Conservation (phyloP, 2,329 filamentous ascomycete species). For the Diaporthe destruens region DNA sequence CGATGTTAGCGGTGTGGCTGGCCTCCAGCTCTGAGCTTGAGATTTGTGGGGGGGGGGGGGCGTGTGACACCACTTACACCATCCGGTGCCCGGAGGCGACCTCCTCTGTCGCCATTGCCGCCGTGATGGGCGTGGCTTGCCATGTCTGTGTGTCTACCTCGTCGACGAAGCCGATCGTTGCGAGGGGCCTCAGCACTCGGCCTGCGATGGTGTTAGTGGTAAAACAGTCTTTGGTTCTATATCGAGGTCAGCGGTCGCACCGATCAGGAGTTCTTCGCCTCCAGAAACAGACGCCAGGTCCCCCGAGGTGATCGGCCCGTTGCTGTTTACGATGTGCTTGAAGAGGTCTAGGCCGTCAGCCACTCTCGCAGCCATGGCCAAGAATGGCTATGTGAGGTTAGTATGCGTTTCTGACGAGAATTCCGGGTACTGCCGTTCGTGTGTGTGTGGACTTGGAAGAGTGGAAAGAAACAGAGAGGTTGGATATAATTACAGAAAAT, state of each 20-base stretch:
- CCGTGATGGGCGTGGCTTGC: slow-evolving; percentile 45
- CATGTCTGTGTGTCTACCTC: slow-evolving; percentile 46
- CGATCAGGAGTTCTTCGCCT: slow-evolving; percentile 47
- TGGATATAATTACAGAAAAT: slow-evolving; percentile 39
- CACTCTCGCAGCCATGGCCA: slow-evolving; percentile 45
- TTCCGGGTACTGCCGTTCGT: too few relatives aligned
- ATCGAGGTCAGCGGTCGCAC: slow-evolving; percentile 27
- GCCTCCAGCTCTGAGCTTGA: too few relatives aligned
- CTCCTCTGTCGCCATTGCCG: slow-evolving; percentile 47
- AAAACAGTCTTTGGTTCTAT: too few relatives aligned
- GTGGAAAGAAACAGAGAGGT: neutral
- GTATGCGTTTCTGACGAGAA: neutral
- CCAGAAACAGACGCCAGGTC: slow-evolving; percentile 44
- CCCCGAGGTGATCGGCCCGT: slow-evolving; percentile 41
- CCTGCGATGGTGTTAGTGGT: slow-evolving; percentile 28
- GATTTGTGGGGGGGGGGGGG: too few relatives aligned
- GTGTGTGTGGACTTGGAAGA: neutral
- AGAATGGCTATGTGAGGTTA: slow-evolving; percentile 42
- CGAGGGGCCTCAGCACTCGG: slow-evolving; percentile 45
- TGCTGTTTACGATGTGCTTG: slow-evolving; percentile 43
- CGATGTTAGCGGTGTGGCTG: too few relatives aligned
- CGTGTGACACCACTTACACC: slow-evolving; percentile 43
- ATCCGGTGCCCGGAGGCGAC: slow-evolving; percentile 47
- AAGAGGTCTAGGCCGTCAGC: slow-evolving; percentile 46
- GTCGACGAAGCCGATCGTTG: slow-evolving; percentile 45